Evolutionary conservation across 495 filamentous ascomycete genomes (phyloP), one percentile per base, ranked within the genome.

Genomic region (Aspergillus nanangensis): DNA sequence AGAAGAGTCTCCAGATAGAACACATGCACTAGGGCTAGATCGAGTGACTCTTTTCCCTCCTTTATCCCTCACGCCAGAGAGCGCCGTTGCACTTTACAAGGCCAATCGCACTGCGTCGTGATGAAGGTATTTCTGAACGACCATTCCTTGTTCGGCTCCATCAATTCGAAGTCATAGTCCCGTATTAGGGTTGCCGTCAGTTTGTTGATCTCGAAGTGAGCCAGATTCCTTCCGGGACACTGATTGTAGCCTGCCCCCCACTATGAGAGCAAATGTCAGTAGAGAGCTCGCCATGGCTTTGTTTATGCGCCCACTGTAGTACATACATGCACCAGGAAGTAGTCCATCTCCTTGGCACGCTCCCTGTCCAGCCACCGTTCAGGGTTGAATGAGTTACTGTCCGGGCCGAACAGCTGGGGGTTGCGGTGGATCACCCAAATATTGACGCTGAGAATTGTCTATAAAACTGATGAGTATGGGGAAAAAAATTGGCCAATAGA

Each of bases 161-260:
- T 60, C 38, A 63, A 61, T 33, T 62, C 45, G 37, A 77, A 57
- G 2, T 70, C 61, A 47, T 63, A 74, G 41, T 76, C 71, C 31
- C 64, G 58, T 11, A 71, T 42, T 9, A 75, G 18, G 0, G 63
- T 71, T 3, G 68, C 57, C 1, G 58, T 39, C 9, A 71, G 50
- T 51, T 76, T 79, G 17, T 41, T 57, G 15, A 79, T 43, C 48
- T 79, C 68, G 11, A 75, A 65, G 18, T 65, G 59, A 10, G 74
- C 74, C n/a, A 76, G 46, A 31, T 75, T 61, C 8, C 61, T 59
- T 1, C 72, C 72, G 0, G 67, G 71, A 35, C 71, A 77, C 18
- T 52, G 47, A 25, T 61, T 67, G 46, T 70, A 77, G 4, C 72
- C 72, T 0, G 58, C 54, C 14, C 67, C 62, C 15, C 61, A 55